A percentile compares a stretch with the other conserved stretches of the same genome.
phyloP scores from a whole-genome alignment of 306 rosid genomes.

The Vachellia collinsii region DNA sequence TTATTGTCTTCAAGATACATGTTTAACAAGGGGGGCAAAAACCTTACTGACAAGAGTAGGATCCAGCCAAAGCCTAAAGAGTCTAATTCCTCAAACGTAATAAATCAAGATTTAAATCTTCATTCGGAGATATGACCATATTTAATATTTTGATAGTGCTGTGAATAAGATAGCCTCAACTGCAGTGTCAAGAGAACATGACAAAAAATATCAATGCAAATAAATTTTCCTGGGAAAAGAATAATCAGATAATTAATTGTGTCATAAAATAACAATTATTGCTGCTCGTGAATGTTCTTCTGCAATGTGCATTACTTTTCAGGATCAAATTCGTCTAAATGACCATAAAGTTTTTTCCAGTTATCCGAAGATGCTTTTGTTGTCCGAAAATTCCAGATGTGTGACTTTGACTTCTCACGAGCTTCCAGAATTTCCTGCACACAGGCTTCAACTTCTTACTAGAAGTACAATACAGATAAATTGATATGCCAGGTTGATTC shows the following conservation, averaged over 20 bases:
- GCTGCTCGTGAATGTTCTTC: neutral
- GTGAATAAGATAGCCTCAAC: too few relatives aligned
- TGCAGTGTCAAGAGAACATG: neutral
- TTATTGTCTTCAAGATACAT: too few relatives aligned
- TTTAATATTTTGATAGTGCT: too few relatives aligned
- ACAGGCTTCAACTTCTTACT: constrained; percentile 28
- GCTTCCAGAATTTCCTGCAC: constrained; percentile 81
- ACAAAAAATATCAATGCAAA: neutral
- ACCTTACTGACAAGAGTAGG: too few relatives aligned
- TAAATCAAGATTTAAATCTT: too few relatives aligned
- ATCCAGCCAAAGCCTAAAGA: too few relatives aligned
- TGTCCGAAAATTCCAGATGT: constrained; percentile 76
- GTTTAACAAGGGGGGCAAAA: too few relatives aligned
- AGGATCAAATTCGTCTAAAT: constrained; percentile 53
- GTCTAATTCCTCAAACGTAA: too few relatives aligned
- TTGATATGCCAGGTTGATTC: neutral
- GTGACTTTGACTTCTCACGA: constrained; percentile 65
- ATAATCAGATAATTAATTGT: neutral
- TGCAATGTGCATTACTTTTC: neutral
- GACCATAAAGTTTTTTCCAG: constrained; percentile 65
- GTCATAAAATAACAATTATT: neutral
- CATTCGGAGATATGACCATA: too few relatives aligned
- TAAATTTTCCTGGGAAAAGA: neutral
- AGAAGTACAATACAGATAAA: constrained; percentile 1
- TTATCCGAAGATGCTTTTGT: constrained; percentile 68